phyloP scores from a whole-genome alignment of 2,329 filamentous ascomycete species.

The Fusarium solani-melongenae region DNA sequence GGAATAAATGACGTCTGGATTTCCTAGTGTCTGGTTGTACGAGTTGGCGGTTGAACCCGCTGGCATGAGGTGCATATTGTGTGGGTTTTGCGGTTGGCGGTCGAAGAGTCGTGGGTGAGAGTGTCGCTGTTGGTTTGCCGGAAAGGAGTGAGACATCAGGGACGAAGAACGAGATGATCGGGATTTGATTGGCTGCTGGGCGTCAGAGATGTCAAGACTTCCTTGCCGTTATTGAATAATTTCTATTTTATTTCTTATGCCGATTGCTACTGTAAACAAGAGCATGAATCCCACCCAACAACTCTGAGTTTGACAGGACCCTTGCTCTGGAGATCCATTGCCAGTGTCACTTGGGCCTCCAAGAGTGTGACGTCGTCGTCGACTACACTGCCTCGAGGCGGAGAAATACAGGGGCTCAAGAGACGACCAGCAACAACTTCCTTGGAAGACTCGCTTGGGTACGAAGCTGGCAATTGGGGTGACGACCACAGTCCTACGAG shows the following conservation, averaged over 20 bases:
- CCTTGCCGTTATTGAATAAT: slow-evolving; percentile 1
- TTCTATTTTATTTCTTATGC: not conserved
- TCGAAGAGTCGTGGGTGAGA: not conserved
- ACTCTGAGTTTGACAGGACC: not conserved
- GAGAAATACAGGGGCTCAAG: not conserved
- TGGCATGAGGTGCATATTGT: not conserved
- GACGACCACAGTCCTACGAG: not conserved
- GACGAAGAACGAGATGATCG: slow-evolving; percentile 28
- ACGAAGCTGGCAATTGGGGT: not conserved
- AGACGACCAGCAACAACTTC: not conserved
- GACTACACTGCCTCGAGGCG: not conserved
- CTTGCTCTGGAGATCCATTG: slow-evolving; percentile 10
- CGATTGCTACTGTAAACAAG: not conserved
- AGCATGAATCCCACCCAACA: slow-evolving; percentile 17
- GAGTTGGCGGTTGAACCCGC: not conserved
- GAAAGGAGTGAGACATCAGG: slow-evolving; percentile 24
- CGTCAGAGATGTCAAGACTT: not conserved
- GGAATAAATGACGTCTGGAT: not conserved
- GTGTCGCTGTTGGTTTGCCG: slow-evolving; percentile 7
- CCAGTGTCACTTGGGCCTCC: not conserved
- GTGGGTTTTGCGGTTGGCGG: not conserved
- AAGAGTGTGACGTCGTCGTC: slow-evolving; percentile 26
- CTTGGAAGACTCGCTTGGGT: not conserved
- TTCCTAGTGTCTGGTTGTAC: not conserved
- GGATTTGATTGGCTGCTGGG: slow-evolving; percentile 23